phyloP scores from a whole-genome alignment of 768 basidiomycete genomes.

The Russula emetica region DNA sequence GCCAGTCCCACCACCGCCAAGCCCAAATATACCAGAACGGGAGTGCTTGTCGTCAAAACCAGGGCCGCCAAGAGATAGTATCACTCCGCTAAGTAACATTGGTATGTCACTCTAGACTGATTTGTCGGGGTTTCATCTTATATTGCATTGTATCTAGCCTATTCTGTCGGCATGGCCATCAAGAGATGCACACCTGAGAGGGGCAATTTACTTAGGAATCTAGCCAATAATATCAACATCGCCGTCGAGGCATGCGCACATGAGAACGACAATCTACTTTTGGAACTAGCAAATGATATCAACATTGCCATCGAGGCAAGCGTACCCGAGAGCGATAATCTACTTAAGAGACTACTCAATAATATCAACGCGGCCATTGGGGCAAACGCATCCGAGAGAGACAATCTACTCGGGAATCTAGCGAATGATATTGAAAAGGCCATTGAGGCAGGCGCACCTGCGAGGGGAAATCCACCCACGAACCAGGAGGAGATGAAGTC shows the following conservation, averaged over 20 bases:
- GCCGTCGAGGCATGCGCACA: conserved; percentile 38
- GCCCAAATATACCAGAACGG: not conserved
- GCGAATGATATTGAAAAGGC: too few species aligned
- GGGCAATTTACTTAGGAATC: conserved; percentile 54
- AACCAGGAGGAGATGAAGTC: too few species aligned
- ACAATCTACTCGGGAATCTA: too few species aligned
- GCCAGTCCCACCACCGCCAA: not conserved
- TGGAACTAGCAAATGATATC: too few species aligned
- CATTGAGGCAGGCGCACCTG: too few species aligned
- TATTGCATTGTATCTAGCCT: conserved; percentile 12
- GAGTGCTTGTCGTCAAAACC: conserved; percentile 10
- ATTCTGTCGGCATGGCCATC: conserved; percentile 46
- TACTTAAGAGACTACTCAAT: too few species aligned
- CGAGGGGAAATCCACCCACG: not conserved
- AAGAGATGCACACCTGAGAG: conserved; percentile 72
- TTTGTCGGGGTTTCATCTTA: not conserved
- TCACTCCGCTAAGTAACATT: conserved; percentile 44
- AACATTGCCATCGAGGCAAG: too few species aligned
- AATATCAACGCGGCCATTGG: too few species aligned
- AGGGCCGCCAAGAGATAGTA: conserved; percentile 24
- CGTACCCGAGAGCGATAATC: too few species aligned
- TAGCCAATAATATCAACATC: too few species aligned
- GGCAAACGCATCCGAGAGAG: too few species aligned
- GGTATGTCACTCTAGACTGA: conserved; percentile 31
- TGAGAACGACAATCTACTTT: conserved; percentile 40